Conservation (phyloP, 2,329 filamentous ascomycete genomes). For the Phialocephala sp. region DNA sequence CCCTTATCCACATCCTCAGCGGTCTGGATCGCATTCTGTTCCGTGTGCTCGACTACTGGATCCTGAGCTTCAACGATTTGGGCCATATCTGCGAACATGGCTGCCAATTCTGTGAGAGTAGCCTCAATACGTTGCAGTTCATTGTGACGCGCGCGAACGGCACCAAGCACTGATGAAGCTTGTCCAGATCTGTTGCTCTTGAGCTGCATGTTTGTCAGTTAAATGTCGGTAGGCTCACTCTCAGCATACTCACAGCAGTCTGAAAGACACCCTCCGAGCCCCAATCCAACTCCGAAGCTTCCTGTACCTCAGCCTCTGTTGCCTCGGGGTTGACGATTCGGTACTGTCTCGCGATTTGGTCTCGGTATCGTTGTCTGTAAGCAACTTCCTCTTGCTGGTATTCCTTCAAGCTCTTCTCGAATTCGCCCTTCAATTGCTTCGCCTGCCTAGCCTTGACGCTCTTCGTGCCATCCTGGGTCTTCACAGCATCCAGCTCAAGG, state of each 20-base stretch:
- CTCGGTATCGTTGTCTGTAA: conserved; percentile 74
- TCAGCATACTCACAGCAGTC: conserved; percentile 67
- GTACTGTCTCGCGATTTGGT: conserved; percentile 82
- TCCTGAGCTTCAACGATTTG: conserved; percentile 78
- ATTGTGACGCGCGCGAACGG: conserved; percentile 81
- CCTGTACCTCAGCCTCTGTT: conserved; percentile 71
- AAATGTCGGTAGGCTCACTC: neutral
- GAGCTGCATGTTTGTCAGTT: conserved; percentile 57
- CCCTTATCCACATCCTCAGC: conserved; percentile 70
- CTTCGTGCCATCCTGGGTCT: conserved; percentile 65
- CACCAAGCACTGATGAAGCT: conserved; percentile 74
- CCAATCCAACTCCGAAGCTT: conserved; percentile 75
- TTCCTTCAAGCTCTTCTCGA: conserved; percentile 72
- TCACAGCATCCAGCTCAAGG: conserved; percentile 72
- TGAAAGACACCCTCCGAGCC: conserved; percentile 82
- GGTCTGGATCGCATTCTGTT: conserved; percentile 69
- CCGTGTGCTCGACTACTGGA: conserved; percentile 62
- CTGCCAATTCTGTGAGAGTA: conserved; percentile 71
- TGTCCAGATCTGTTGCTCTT: conserved; percentile 76
- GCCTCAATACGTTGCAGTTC: conserved; percentile 82
- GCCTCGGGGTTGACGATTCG: conserved; percentile 82
- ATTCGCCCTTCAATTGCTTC: conserved; percentile 74
- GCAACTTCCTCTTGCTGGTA: conserved; percentile 74
- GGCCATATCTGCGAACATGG: conserved; percentile 76
- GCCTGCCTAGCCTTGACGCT: conserved; percentile 74